Evolutionary conservation across 805 yeast species (phyloP), one percentile per base, ranked within the genome.

Genomic region (Peterozyma toletana): DNA sequence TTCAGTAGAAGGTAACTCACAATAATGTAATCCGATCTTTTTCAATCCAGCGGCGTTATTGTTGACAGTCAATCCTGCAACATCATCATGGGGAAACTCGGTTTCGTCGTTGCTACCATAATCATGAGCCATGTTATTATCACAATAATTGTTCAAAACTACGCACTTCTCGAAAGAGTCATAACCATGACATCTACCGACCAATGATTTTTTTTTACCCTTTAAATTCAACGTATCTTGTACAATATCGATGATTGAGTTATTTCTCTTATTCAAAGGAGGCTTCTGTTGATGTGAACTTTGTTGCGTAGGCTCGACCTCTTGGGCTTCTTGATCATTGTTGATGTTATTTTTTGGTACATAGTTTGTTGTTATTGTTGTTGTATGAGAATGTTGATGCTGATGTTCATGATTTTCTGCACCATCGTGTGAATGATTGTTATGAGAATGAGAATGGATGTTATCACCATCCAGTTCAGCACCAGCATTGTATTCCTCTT

Each of bases 1-100:
- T 37, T 64, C 69, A n/a, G 57, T 50, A 9, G 56, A 46, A 15
- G 68, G 68, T 14, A 54, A 46, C 1, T 60, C 57, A 47, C 68
- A 61, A 38, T 59, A 64, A 45, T 62, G 64, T 9, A 64, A 38
- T 5, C 34, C 34, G 9, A 11, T 14, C 15, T 31, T 14, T 31
- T 31, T 11, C 14, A 31, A 31, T 13, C 34, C 34, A 31, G 34
- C 9, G 13, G 34, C 13, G 4, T 14, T 14, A 9, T 31, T 13
- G 9, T 31, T 11, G 9, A 13, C 9, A 7, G 27, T 21, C 27
- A 21, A 21, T 31, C 34, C 34, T 5, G 34, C 34, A 31, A 13
- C 34, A 11, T 35, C 34, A 27, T 16, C 14, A 7, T 14, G n/a
- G 3, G 15, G 21, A 29, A 29, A 31, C 17, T 14, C 33, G 2